A percentile compares a stretch with the other conserved stretches of the same genome.
Conservation (phyloP, 768 basidiomycete species). For the Lactifluus subvellereus region DNA sequence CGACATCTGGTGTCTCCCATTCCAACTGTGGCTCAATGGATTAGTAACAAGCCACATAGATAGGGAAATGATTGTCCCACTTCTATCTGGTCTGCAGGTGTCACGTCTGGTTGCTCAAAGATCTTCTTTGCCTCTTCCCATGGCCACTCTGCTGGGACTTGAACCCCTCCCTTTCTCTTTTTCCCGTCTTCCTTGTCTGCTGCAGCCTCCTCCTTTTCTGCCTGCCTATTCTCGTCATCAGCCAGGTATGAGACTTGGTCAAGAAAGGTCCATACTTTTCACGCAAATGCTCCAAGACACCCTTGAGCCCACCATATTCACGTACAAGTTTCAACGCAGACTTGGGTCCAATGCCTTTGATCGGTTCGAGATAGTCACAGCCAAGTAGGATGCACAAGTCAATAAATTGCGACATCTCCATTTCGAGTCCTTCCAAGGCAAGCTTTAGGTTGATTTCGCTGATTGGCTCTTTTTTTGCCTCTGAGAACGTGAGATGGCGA, state of each 20-base stretch:
- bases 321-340: conserved; percentile 88
- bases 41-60: background rate
- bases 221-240: conserved; percentile 33
- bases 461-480: conserved; percentile 96
- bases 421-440: conserved; percentile 82
- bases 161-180: conserved; percentile 70
- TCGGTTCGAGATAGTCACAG: conserved; percentile 99
- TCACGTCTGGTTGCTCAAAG: conserved; percentile 86
- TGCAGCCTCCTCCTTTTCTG: conserved; percentile 38
- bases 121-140: conserved; percentile 93
- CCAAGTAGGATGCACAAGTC: conserved; percentile 95
- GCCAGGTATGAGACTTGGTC: background rate
- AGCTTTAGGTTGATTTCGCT: conserved; percentile 80
- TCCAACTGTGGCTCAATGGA: conserved; percentile 56
- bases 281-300: conserved; percentile 70
- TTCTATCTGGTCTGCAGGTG: conserved; percentile 79
- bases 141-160: conserved; percentile 92
- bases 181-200: conserved; percentile 44
- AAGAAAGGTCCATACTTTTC: conserved; percentile 50
- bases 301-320: conserved; percentile 68
- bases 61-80: conserved; percentile 37
- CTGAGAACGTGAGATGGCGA: conserved; percentile 95
- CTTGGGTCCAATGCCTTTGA: conserved; percentile 94
- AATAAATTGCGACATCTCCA: conserved; percentile 96
- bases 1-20: conserved; percentile 90